Base-by-base conservation (phyloP, 345 rosid species). In the Microcos paniculata region DNA sequence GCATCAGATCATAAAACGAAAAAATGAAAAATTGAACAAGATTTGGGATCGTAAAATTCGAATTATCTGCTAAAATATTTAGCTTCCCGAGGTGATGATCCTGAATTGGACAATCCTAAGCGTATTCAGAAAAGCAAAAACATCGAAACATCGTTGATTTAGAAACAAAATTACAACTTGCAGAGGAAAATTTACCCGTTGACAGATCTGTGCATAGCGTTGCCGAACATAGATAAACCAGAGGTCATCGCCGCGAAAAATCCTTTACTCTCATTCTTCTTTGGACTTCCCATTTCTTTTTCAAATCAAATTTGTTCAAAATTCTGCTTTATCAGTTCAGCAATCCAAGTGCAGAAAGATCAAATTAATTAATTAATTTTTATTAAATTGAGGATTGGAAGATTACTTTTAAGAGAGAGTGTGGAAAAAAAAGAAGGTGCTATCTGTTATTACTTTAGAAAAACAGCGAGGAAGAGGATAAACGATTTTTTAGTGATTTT, bases 191-290 rank as follows among this genome's bases (percentile, higher is more conserved):
- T 62, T 48, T 64, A 88, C 94, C 86, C 94, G 88, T 84, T 82
- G 73, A 84, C 89, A 69, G 94, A 90, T 90, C 90, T 83, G 76
- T 88, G 85, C 87, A 88, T 80, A 85, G 90, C 90, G 84, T 56
- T 86, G 45, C 94, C 89, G 72, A 90, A 88, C 81, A 85, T 70
- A 80, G 94, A 88, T 65, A 90, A 80, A 45, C 91, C 88, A 18
- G 94, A 90, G 55, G 83, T 80, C 90, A 90, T 87, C 84, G 90
- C 82, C 23, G 90, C 87, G 80, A 90, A 87, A 79, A 90, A 90
- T 55, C 94, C 92, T 59, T 83, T 87, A 77, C 62, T 81, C 77
- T 89, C 73, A 61, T 85, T 70, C 79, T 86, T 85, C 82, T 80
- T 66, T 9, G 90, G 90, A 84, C 86, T 86, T 35, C 70, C 89